Evolutionary conservation across 805 yeast genomes (phyloP).

Genomic region (Limtongozyma cylindracea): DNA sequence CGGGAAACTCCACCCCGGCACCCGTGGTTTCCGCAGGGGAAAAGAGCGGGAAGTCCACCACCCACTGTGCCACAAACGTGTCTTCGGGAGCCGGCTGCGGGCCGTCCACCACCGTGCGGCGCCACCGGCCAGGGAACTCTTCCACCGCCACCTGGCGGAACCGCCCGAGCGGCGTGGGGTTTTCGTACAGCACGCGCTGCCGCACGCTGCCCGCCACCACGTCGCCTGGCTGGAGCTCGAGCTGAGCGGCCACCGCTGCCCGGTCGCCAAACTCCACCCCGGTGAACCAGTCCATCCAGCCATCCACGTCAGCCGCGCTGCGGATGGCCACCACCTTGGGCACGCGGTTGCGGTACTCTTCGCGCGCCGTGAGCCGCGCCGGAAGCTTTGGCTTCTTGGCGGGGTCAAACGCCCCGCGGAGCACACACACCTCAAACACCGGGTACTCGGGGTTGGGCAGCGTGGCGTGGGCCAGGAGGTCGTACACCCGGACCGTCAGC

Average conservation of each 20-base stretch:
- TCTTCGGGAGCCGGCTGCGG: constrained; percentile 1
- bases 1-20: constrained; percentile 22
- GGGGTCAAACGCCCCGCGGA: constrained; percentile 28
- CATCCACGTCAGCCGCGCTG: too few relatives aligned
- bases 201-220: constrained; percentile 63
- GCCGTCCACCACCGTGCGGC: constrained; percentile 9
- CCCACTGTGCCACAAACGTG: constrained; percentile 49
- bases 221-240: constrained; percentile 39
- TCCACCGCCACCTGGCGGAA: constrained; percentile 52
- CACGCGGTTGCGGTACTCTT: too few relatives aligned
- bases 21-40: constrained; percentile 16
- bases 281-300: too few relatives aligned
- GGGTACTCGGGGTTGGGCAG: constrained; percentile 23
- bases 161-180: constrained; percentile 86
- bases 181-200: constrained; percentile 46
- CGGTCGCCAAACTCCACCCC: too few relatives aligned
- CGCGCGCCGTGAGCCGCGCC: too few relatives aligned
- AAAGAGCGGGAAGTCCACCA: constrained; percentile 80
- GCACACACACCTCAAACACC: constrained; percentile 48
- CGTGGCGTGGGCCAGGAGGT: constrained; percentile 14
- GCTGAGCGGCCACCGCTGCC: constrained; percentile 2
- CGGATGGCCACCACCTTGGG: too few relatives aligned
- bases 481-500: constrained; percentile 22
- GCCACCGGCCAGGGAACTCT: constrained; percentile 22
- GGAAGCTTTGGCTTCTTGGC: too few relatives aligned